Percentiles rank a stretch among this genome's conserved stretches.
Evolutionary conservation across 768 basidiomycete species (phyloP).

Genomic region (Russula sp.): DNA sequence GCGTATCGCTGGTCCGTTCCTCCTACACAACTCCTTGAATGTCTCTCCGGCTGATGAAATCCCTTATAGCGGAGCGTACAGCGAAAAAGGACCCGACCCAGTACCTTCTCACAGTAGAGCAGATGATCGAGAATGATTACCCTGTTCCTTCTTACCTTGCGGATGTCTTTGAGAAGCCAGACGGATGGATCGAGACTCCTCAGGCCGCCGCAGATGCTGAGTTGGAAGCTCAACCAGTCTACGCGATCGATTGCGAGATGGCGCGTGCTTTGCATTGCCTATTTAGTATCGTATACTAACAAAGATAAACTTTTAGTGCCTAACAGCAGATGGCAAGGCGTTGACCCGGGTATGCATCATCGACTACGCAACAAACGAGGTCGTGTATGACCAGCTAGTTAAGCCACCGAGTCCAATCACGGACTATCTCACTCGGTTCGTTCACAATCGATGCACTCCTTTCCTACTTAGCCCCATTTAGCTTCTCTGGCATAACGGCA

Average conservation of each 20-base stretch:
- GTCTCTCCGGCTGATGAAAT: background rate
- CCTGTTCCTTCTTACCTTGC: constrained; percentile 81
- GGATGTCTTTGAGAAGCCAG: constrained; percentile 53
- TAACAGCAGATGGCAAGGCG: constrained; percentile 86
- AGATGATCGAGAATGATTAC: constrained; percentile 95
- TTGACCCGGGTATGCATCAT: constrained; percentile 80
- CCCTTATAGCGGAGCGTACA: constrained; percentile 44
- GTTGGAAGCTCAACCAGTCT: constrained; percentile 41
- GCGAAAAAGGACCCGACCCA: constrained; percentile 56
- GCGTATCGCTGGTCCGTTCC: constrained; percentile 33
- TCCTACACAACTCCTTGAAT: background rate
- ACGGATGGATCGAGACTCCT: constrained; percentile 82
- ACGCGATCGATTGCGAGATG: constrained; percentile 97
- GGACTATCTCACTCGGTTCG: constrained; percentile 84
- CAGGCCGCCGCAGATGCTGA: constrained; percentile 31
- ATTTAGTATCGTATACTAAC: background rate
- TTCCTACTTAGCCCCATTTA: constrained; percentile 26
- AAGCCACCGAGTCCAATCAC: constrained; percentile 77
- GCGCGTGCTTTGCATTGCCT: constrained; percentile 35
- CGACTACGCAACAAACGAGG: constrained; percentile 61
- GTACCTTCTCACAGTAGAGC: constrained; percentile 69
- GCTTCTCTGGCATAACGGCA: constrained; percentile 92
- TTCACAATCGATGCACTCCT: background rate
- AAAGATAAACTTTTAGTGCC: constrained; percentile 47
- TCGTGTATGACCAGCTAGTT: constrained; percentile 85